Base-by-base conservation (phyloP, 495 filamentous ascomycete genomes). In the Hypoxylon trugodes region DNA sequence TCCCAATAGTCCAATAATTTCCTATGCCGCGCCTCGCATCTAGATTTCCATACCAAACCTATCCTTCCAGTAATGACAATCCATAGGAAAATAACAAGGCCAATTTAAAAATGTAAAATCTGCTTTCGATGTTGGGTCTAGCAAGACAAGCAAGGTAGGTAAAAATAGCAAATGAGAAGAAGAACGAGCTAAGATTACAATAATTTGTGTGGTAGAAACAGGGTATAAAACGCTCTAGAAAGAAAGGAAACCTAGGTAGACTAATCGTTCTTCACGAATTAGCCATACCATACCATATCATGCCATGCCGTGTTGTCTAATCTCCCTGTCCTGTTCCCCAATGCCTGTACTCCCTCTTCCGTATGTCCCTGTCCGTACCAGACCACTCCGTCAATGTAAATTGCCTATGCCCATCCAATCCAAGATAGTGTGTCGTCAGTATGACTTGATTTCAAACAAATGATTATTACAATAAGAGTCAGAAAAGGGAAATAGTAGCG, bases 211-310 rank as follows among this genome's bases (percentile, higher is more conserved):
- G 55, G 57, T 30, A 28, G 40, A 58, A 57, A 37, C 52, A 47
- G 64, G 64, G 64, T 67, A 67, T 67, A 67, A 67, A 66, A 61
- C 40, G 58, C 35, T 61, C 52, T 53, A 45, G 42, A 36, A 16
- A 37, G 19, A 48, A 66, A 61, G 21, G 42, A 16, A 42, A 51
- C 22, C 38, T 30, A 54, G 19, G 32, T 30, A 54, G 19, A 30
- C 49, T 21, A 30, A 25, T 38, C 28, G 35, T n/a, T 26, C 18
- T 56, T 43, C 21, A 6, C 12, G 24, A 30, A 22, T n/a, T 24
- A 35, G 24, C 32, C 15, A 38, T 42, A 30, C 9, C 25, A 6
- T 6, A 24, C 9, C 26, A n/a, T n/a, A n/a, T n/a, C n/a, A n/a
- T n/a, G n/a, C n/a, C n/a, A n/a, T n/a, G n/a, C n/a, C n/a, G n/a